A percentile compares a stretch with the other conserved stretches of the same genome.
phyloP scores from a whole-genome alignment of 177 flowering plant genomes.

The Vitis hybrid region DNA sequence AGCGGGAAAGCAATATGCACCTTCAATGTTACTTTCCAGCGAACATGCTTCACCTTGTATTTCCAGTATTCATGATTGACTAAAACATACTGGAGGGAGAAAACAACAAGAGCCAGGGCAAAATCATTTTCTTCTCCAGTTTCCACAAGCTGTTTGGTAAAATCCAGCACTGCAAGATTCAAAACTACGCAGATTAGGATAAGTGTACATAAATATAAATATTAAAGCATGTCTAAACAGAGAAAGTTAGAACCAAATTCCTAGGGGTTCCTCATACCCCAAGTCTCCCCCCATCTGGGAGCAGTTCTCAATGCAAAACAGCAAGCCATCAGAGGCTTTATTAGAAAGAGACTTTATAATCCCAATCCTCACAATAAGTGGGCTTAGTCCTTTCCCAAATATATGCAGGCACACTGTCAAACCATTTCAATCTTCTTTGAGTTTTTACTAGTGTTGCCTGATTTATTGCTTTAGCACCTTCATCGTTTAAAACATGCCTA shows the following conservation, averaged over 20 bases:
- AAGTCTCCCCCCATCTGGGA: no score
- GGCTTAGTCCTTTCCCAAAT: no score
- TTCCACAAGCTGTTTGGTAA: slow-evolving; percentile 76
- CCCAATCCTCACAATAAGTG: no score
- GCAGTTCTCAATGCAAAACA: no score
- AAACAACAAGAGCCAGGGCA: slow-evolving; percentile 57
- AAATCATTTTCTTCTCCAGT: slow-evolving; percentile 64
- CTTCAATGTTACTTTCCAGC: slow-evolving; percentile 88
- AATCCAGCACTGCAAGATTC: slow-evolving; percentile 72
- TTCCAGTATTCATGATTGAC: slow-evolving; percentile 93
- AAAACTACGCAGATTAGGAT: slow-evolving; percentile 9
- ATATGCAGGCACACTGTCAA: no score
- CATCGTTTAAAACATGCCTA: no score
- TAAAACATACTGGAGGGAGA: slow-evolving; percentile 78
- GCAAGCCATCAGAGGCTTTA: no score
- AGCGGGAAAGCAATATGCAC: slow-evolving; percentile 23
- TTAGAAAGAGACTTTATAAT: no score
- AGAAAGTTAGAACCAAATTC: background rate
- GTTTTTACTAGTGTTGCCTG: no score
- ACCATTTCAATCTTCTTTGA: no score
- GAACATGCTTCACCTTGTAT: slow-evolving; percentile 68
- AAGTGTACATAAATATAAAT: background rate
- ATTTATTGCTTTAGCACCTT: no score
- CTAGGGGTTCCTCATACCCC: background rate
- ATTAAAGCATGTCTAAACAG: background rate